Evolutionary conservation across 2,329 filamentous ascomycete species (phyloP).

Genomic region (Didymella keratinophila): DNA sequence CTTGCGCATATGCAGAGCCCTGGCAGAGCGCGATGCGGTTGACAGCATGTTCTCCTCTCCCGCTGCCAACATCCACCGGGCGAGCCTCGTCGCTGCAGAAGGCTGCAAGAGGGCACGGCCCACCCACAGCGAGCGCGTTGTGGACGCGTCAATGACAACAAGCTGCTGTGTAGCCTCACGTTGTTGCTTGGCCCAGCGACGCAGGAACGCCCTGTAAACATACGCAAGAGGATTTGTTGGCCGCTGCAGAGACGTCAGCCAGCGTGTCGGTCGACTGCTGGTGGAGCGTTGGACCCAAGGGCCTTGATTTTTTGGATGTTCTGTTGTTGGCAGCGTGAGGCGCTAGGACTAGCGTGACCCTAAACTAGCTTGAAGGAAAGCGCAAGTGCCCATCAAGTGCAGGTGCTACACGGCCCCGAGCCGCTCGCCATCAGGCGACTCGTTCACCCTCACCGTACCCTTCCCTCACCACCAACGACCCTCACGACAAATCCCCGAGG

Average conservation of each 20-base stretch:
- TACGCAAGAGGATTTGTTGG: slow-evolving; percentile 8
- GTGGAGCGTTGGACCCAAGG: slow-evolving; percentile 5
- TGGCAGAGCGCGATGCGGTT: slow-evolving; percentile 17
- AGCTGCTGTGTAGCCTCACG: slow-evolving; percentile 9
- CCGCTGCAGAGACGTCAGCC: slow-evolving; percentile 6
- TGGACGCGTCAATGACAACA: slow-evolving; percentile 18
- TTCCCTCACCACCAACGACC: slow-evolving; percentile 27
- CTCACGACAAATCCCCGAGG: slow-evolving; percentile 34
- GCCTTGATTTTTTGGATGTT: slow-evolving; percentile 10
- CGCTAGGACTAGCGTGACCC: slow-evolving; percentile 2
- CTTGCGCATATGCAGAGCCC: slow-evolving; percentile 9
- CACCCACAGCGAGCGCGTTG: slow-evolving; percentile 3
- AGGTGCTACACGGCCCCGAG: slow-evolving; percentile 2
- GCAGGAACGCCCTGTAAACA: slow-evolving; percentile 7
- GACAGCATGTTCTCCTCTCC: background rate
- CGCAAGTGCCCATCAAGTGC: background rate
- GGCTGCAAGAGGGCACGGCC: background rate
- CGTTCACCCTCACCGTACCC: slow-evolving; percentile 13
- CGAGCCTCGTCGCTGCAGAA: slow-evolving; percentile 6
- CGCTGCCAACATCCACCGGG: slow-evolving; percentile 6
- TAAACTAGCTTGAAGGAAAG: background rate
- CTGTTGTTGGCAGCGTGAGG: slow-evolving; percentile 6
- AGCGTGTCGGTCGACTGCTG: slow-evolving; percentile 3
- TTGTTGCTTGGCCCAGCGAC: background rate
- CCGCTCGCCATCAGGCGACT: slow-evolving; percentile 14